A percentile compares a stretch with the other conserved stretches of the same genome.
These are phyloP conservation scores for Colletotrichum navitas DNA, from an alignment of 2,329 filamentous ascomycete species.

Conservation along the genomic window DNA sequence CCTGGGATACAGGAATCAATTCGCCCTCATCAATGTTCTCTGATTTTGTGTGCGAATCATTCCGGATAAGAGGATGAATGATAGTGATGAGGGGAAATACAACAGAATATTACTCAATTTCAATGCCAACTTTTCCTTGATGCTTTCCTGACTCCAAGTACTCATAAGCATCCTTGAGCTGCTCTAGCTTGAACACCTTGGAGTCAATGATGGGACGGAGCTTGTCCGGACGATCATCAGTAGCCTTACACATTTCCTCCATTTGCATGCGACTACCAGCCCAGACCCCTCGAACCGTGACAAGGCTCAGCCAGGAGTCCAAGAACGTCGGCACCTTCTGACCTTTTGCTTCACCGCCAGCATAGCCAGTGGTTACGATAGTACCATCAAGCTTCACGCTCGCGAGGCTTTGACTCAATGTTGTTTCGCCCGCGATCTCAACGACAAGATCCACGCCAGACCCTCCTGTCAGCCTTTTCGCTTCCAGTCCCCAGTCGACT, in stretches of 20 bases:
- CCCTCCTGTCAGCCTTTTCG: slow-evolving; percentile 52
- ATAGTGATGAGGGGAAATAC: too few relatives aligned
- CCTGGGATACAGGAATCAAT: too few relatives aligned
- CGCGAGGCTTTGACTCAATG: slow-evolving; percentile 55
- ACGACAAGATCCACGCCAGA: slow-evolving; percentile 58
- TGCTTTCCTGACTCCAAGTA: slow-evolving; percentile 52
- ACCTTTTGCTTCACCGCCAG: slow-evolving; percentile 45
- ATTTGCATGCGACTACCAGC: slow-evolving; percentile 62
- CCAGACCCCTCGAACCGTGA: slow-evolving; percentile 60
- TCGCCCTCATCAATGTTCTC: too few relatives aligned
- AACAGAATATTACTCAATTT: too few relatives aligned
- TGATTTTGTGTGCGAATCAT: background rate
- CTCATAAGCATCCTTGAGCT: slow-evolving; percentile 59
- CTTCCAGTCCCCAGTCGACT: slow-evolving; percentile 55
- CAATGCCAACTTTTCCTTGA: slow-evolving; percentile 55
- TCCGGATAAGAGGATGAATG: background rate
- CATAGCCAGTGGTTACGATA: slow-evolving; percentile 54
- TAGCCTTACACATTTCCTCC: slow-evolving; percentile 61
- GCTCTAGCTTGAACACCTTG: slow-evolving; percentile 59
- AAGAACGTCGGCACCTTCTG: slow-evolving; percentile 45
- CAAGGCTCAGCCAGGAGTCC: slow-evolving; percentile 51
- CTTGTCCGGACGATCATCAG: slow-evolving; percentile 59
- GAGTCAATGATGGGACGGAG: slow-evolving; percentile 59
- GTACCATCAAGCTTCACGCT: slow-evolving; percentile 57
- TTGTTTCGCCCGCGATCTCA: slow-evolving; percentile 56